phyloP scores from a whole-genome alignment of 139 green algal genomes.

The Mesostigma viride region DNA sequence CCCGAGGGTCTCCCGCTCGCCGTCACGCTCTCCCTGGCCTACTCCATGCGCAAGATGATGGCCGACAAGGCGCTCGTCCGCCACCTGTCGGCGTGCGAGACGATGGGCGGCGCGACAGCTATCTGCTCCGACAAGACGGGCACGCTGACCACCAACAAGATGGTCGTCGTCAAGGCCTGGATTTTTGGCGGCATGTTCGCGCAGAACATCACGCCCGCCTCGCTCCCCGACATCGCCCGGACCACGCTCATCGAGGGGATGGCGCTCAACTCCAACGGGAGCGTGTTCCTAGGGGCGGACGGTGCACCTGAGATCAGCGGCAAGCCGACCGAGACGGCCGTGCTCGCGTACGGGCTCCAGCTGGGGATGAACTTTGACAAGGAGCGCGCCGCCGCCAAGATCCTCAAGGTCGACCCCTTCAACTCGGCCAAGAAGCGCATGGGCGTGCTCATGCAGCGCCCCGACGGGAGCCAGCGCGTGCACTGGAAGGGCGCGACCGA shows the following conservation, averaged over 20 bases:
- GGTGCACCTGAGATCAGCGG: slow-evolving; percentile 74
- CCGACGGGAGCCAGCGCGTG: slow-evolving; percentile 45
- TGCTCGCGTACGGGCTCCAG: slow-evolving; percentile 60
- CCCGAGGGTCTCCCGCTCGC: slow-evolving; percentile 75
- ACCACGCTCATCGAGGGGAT: no score
- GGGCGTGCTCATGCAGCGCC: slow-evolving; percentile 46
- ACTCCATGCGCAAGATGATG: slow-evolving; percentile 91
- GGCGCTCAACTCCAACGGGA: neutral
- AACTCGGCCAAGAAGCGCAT: slow-evolving; percentile 69
- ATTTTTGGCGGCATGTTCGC: neutral
- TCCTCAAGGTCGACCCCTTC: slow-evolving; percentile 54
- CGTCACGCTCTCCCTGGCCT: slow-evolving; percentile 38
- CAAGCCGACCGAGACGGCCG: slow-evolving; percentile 86
- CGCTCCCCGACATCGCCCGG: no score
- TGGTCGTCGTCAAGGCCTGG: neutral
- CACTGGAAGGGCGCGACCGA: slow-evolving; percentile 94
- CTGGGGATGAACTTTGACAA: slow-evolving; percentile 58
- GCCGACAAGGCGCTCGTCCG: slow-evolving; percentile 81
- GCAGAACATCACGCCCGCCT: neutral
- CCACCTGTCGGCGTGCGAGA: slow-evolving; percentile 75
- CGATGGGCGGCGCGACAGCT: slow-evolving; percentile 93
- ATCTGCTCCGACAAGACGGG: slow-evolving; percentile 98
- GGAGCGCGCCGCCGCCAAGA: slow-evolving; percentile 27
- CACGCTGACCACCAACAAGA: slow-evolving; percentile 89
- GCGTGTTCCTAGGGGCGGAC: no score